A percentile compares a stretch with the other conserved stretches of the same genome.
These are phyloP conservation scores for Usnea hakonensis DNA, from an alignment of 495 filamentous ascomycete species.

Conservation along the genomic window DNA sequence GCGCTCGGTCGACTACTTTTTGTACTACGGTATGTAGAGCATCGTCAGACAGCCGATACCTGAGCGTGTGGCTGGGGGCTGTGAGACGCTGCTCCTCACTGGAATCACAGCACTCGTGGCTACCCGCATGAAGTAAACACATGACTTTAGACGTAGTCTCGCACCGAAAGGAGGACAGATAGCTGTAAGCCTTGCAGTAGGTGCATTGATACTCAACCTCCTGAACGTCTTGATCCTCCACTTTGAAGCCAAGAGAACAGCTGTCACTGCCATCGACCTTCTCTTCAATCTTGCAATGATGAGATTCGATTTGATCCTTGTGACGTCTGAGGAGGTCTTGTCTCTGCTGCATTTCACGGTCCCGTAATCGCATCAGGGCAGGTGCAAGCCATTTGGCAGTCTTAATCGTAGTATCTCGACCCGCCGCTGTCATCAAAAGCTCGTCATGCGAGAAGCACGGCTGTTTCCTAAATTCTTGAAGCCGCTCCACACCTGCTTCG, in stretches of 20 bases:
- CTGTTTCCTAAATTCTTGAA: constrained; percentile 81
- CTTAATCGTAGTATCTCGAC: constrained; percentile 72
- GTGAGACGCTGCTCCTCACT: constrained; percentile 51
- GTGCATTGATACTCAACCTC: constrained; percentile 87
- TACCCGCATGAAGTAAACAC: constrained; percentile 72
- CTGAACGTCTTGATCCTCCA: constrained; percentile 65
- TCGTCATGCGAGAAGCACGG: constrained; percentile 98
- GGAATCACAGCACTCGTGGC: constrained; percentile 67
- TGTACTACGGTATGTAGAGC: constrained; percentile 55
- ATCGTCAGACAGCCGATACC: constrained; percentile 70
- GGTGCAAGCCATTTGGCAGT: constrained; percentile 93
- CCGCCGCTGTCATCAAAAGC: constrained; percentile 79
- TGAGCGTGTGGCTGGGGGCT: constrained; percentile 57
- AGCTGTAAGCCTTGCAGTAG: constrained; percentile 87
- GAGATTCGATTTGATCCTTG: constrained; percentile 40
- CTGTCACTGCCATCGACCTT: constrained; percentile 26
- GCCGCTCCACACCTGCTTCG: constrained; percentile 72
- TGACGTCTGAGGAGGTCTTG: constrained; percentile 60
- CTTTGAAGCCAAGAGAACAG: constrained; percentile 39
- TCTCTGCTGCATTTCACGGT: constrained; percentile 63
- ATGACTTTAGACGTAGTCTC: constrained; percentile 65
- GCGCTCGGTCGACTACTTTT: constrained; percentile 79
- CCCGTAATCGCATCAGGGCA: constrained; percentile 67
- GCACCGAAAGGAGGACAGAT: constrained; percentile 85
- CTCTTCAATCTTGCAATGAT: constrained; percentile 40